Percentiles rank a stretch among this genome's conserved stretches.
phyloP scores from a whole-genome alignment of 2,329 filamentous ascomycete species.

The Didymella glomerata region DNA sequence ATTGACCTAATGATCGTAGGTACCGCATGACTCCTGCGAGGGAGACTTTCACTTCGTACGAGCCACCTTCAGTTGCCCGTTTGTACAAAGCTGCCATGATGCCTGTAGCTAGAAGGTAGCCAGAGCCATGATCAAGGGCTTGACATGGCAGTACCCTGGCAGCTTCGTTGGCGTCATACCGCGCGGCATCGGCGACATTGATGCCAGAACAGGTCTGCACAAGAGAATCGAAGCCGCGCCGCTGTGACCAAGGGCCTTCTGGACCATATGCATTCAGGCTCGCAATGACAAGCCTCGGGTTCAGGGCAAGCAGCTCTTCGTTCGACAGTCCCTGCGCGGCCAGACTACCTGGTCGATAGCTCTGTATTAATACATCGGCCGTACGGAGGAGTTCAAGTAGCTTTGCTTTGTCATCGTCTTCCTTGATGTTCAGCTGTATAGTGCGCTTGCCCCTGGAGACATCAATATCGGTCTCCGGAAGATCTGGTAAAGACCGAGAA shows the following conservation, averaged over 20 bases:
- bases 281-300: conserved; percentile 59
- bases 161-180: conserved; percentile 51
- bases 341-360: conserved; percentile 61
- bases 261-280: conserved; percentile 64
- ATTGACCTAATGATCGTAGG: conserved; percentile 63
- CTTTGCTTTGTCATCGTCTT: conserved; percentile 51
- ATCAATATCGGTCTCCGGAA: conserved; percentile 52
- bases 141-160: conserved; percentile 62
- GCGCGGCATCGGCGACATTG: conserved; percentile 64
- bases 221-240: conserved; percentile 65
- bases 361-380: conserved; percentile 64
- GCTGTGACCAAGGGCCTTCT: conserved; percentile 56
- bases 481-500: conserved; percentile 54
- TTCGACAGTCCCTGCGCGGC: conserved; percentile 55
- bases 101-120: conserved; percentile 64
- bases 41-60: conserved; percentile 64
- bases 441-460: conserved; percentile 60
- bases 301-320: conserved; percentile 50
- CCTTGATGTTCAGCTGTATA: conserved; percentile 58
- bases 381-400: conserved; percentile 56
- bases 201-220: conserved; percentile 65
- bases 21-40: conserved; percentile 66
- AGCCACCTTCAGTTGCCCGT: conserved; percentile 55
- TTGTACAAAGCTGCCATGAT: conserved; percentile 62
- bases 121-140: conserved; percentile 64